Conservation (phyloP, 192 early-diverging fungal genomes). For the Entomortierella beljakovae region DNA sequence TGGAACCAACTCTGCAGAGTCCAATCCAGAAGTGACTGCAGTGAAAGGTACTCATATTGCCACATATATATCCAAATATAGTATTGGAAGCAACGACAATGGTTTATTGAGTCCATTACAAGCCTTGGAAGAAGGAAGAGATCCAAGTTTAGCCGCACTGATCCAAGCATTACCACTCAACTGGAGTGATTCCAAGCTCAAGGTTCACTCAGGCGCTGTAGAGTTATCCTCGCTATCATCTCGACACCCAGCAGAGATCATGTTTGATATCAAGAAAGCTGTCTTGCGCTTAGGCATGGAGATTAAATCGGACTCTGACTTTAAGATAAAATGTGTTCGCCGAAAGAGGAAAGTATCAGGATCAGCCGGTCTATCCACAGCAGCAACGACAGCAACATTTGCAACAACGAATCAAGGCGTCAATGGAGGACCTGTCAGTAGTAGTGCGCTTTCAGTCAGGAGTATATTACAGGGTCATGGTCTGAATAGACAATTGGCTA, state of each 20-base stretch:
- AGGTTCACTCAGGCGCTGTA: constrained; percentile 79
- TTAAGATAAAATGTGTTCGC: constrained; percentile 67
- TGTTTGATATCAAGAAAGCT: constrained; percentile 72
- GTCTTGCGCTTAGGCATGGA: constrained; percentile 65
- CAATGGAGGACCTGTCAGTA: constrained; percentile 1
- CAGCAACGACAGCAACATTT: neutral
- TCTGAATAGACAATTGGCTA: neutral
- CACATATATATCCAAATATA: neutral
- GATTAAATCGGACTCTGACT: constrained; percentile 64
- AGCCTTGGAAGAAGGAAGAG: constrained; percentile 28
- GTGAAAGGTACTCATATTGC: neutral
- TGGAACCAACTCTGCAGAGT: constrained; percentile 19
- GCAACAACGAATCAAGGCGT: neutral
- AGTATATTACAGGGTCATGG: constrained; percentile 23
- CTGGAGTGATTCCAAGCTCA: constrained; percentile 68
- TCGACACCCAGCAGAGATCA: constrained; percentile 72
- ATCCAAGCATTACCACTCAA: constrained; percentile 43
- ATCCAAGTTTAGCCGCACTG: constrained; percentile 19
- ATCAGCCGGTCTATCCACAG: neutral
- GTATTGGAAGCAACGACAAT: neutral
- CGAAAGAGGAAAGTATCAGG: constrained; percentile 54
- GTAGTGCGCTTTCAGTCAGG: constrained; percentile 21
- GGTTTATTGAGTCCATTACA: constrained; percentile 10
- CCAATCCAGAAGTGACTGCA: neutral
- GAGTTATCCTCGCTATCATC: constrained; percentile 76